Conservation (phyloP, 345 rosid genomes). For the Lepidium sativum region DNA sequence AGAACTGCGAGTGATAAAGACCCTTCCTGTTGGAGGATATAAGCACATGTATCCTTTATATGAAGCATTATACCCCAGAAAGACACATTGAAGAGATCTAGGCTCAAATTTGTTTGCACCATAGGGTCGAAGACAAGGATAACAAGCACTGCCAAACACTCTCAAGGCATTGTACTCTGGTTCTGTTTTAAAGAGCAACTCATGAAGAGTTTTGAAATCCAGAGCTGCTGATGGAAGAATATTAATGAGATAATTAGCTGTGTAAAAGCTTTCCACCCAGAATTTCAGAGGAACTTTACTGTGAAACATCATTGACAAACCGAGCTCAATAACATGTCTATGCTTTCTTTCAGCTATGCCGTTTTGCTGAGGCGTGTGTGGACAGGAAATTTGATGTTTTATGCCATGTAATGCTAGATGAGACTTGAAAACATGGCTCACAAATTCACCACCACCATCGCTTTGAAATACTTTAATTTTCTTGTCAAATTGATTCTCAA, state of each 20-base stretch:
- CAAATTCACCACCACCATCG: too few species aligned
- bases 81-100: neutral
- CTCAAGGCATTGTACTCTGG: neutral
- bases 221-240: neutral
- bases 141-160: neutral
- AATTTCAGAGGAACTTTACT: neutral
- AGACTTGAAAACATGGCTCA: too few species aligned
- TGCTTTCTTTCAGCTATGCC: neutral
- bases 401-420: neutral
- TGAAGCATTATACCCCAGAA: neutral
- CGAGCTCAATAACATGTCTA: neutral
- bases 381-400: neutral
- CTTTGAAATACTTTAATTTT: too few species aligned
- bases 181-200: neutral
- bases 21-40: neutral
- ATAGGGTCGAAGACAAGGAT: neutral
- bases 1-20: neutral
- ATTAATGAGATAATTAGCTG: neutral
- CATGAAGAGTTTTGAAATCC: neutral
- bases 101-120: neutral
- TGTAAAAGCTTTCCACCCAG: neutral
- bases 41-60: neutral
- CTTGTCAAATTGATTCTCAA: too few species aligned
- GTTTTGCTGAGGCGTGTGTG: neutral
- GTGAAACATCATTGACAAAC: neutral